Base-by-base conservation (phyloP, 495 filamentous ascomycete genomes). In the Penicillium odoratum region DNA sequence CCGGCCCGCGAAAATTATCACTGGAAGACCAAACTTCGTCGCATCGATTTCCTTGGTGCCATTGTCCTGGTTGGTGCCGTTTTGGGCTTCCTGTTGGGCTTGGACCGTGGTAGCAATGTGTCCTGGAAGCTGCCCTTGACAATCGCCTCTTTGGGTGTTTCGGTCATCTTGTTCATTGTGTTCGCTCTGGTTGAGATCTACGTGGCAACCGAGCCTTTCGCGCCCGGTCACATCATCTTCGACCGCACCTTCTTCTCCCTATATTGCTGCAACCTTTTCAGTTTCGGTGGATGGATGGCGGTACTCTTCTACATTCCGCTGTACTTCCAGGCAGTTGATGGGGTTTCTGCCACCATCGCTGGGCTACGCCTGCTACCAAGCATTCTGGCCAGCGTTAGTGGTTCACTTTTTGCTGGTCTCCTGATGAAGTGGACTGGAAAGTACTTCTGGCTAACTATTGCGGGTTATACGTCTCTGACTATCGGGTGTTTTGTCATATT, bases 11-110 rank as follows among this genome's bases (percentile, higher is more conserved):
- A 85, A 36, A 72, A 82, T 51, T 64, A 67, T 7, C 70, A 86
- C 56, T 88, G 85, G 85, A 83, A 78, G 57, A 68, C 70, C 7
- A 88, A 93, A 68, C 75, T 94, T 6, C 70, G 71, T 15, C 85
- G 86, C 7, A 81, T 96, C 56, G 91, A 96, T 64, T 93, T 95
- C 65, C 71, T 88, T 1, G 91, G 91, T 7, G 91, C 92, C 0
- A 72, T 83, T 30, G 74, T 85, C 18, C 84, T 91, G 6, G 76
- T 93, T n/a, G 71, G 74, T 3, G 90, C 91, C 3, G 87, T 93
- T 0, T 84, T 90, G 50, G 75, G 79, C 5, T 78, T 96, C 28
- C 79, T 94, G 5, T 69, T 93, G 43, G 90, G 89, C 11, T 78
- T 96, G 11, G 91, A 96, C 66, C 81, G 84, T 51, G 91, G 90